phyloP scores from a whole-genome alignment of 2,329 filamentous ascomycete genomes.

The Stachybotrys elegans region DNA sequence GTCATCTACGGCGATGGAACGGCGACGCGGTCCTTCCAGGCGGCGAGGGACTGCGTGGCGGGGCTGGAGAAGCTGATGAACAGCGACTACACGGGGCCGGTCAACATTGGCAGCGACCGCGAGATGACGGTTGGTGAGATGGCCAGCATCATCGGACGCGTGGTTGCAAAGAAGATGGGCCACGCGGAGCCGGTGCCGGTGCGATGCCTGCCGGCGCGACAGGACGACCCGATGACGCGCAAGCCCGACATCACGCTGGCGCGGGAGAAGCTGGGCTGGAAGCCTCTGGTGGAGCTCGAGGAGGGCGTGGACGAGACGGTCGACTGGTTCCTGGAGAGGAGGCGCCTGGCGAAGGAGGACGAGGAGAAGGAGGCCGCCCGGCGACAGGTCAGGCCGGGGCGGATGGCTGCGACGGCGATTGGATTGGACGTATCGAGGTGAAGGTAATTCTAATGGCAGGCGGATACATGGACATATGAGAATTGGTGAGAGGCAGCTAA shows the following conservation, averaged over 20 bases:
- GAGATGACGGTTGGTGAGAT: conserved; percentile 8
- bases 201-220: conserved; percentile 6
- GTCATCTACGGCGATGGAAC: conserved; percentile 7
- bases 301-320: conserved; percentile 6
- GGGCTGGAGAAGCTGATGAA: conserved; percentile 7
- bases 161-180: conserved; percentile 7
- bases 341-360: neutral
- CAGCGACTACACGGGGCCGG: conserved; percentile 6
- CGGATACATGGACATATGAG: neutral
- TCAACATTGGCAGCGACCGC: conserved; percentile 9
- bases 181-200: conserved; percentile 1
- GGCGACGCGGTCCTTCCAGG: conserved; percentile 10
- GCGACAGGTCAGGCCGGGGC: no score
- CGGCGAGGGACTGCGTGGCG: conserved; percentile 6
- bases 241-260: conserved; percentile 9
- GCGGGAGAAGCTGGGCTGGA: conserved; percentile 6
- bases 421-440: no score
- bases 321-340: conserved; percentile 7
- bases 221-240: conserved; percentile 8
- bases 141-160: conserved; percentile 5
- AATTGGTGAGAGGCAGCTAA: neutral
- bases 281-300: conserved; percentile 6
- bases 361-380: neutral
- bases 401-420: no score
- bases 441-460: no score